phyloP scores from a whole-genome alignment of 441 rosid species.

The Jatropha podagrica region DNA sequence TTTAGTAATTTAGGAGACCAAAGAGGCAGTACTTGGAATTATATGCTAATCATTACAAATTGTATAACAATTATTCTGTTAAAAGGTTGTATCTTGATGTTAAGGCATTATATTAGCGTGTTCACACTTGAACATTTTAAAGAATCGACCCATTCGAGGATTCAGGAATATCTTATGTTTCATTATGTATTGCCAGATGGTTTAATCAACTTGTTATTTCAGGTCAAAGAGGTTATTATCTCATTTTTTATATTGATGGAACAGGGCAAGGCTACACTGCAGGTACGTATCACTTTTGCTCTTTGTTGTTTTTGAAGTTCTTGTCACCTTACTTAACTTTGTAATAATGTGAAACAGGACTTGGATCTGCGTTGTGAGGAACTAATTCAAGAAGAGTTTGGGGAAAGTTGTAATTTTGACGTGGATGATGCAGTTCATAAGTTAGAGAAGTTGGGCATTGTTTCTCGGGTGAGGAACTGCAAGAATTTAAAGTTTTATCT shows the following conservation, averaged over 20 bases:
- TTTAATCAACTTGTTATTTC: conserved; percentile 22
- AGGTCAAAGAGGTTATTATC: conserved; percentile 97
- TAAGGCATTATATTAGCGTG: background rate
- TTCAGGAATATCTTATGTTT: background rate
- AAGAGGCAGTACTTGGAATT: background rate
- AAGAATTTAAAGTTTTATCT: background rate
- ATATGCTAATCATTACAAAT: background rate
- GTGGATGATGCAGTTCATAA: conserved; percentile 95
- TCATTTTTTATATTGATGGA: conserved; percentile 92
- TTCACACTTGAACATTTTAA: background rate
- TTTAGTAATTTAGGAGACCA: background rate
- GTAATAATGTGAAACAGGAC: conserved; percentile 50
- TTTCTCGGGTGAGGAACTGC: conserved; percentile 59
- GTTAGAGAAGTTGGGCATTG: conserved; percentile 88
- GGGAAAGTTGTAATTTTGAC: conserved; percentile 85
- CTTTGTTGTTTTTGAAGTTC: background rate
- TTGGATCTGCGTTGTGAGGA: conserved; percentile 91
- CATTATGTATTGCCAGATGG: background rate
- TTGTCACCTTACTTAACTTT: conserved; percentile 8
- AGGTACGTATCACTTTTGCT: conserved; percentile 34
- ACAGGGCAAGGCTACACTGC: conserved; percentile 69
- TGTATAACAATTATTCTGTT: background rate
- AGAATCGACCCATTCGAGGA: background rate
- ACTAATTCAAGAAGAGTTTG: conserved; percentile 86
- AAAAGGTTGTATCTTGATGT: background rate